phyloP scores from a whole-genome alignment of 2,329 filamentous ascomycete species.

The Ophiocordyceps unilateralis region DNA sequence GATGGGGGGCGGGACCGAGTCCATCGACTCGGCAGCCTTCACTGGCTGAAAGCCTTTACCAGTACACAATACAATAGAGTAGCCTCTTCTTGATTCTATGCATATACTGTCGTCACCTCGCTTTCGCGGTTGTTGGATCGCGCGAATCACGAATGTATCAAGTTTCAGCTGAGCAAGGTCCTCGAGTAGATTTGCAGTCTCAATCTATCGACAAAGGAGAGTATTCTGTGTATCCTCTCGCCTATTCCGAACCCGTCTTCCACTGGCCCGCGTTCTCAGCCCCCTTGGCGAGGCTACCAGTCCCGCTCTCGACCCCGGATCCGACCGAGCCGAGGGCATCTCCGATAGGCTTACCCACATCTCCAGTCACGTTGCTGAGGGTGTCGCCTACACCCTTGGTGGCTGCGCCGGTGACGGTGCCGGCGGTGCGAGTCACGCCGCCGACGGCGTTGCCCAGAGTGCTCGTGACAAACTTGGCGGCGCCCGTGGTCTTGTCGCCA shows the following conservation, averaged over 20 bases:
- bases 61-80: background rate
- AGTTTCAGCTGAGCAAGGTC: background rate
- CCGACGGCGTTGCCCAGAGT: slow-evolving; percentile 23
- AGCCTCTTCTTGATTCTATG: background rate
- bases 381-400: slow-evolving; percentile 40
- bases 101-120: background rate
- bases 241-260: slow-evolving; percentile 15
- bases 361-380: slow-evolving; percentile 33
- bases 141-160: background rate
- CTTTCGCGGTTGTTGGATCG: background rate
- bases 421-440: slow-evolving; percentile 21
- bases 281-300: slow-evolving; percentile 30
- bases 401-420: slow-evolving; percentile 29
- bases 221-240: background rate
- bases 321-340: slow-evolving; percentile 35
- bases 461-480: slow-evolving; percentile 20
- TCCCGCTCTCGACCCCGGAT: slow-evolving; percentile 33
- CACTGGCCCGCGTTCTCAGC: slow-evolving; percentile 41
- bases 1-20: background rate
- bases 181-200: background rate
- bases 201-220: background rate
- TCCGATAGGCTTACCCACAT: slow-evolving; percentile 34
- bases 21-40: background rate
- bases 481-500: slow-evolving; percentile 16
- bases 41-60: background rate